phyloP scores from a whole-genome alignment of 176 grass and related monocot species.

The Areca catechu region DNA sequence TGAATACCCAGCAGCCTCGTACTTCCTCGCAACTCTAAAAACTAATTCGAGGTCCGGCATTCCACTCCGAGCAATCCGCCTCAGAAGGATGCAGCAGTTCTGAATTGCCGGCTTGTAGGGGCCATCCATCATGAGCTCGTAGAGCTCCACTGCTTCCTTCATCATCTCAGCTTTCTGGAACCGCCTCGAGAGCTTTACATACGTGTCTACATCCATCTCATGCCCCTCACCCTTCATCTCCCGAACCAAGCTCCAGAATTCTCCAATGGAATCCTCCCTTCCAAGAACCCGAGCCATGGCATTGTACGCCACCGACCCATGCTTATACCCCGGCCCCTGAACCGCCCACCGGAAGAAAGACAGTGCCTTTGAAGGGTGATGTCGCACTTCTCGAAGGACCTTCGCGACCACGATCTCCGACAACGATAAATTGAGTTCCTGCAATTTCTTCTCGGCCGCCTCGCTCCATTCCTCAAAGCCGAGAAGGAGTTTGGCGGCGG shows the following conservation, averaged over 20 bases:
- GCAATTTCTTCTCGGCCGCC: constrained; percentile 28
- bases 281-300: constrained; percentile 60
- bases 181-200: constrained; percentile 59
- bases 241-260: constrained; percentile 55
- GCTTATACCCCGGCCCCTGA: constrained; percentile 22
- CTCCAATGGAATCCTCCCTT: constrained; percentile 36
- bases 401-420: constrained; percentile 39
- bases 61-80: constrained; percentile 40
- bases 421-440: constrained; percentile 20
- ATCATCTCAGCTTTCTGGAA: constrained; percentile 64
- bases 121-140: constrained; percentile 92
- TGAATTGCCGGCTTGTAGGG: constrained; percentile 65
- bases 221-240: constrained; percentile 52
- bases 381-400: constrained; percentile 51
- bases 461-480: constrained; percentile 12
- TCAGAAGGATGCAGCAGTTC: constrained; percentile 49
- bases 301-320: constrained; percentile 53
- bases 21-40: constrained; percentile 58
- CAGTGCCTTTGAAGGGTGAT: constrained; percentile 42
- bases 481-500: constrained; percentile 26
- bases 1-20: constrained; percentile 34
- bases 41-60: constrained; percentile 52
- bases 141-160: constrained; percentile 52
- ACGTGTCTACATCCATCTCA: constrained; percentile 78
- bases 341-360: constrained; percentile 66